Evolutionary conservation across 208 protist species (phyloP).

Genomic region (Zelonia costaricensis): DNA sequence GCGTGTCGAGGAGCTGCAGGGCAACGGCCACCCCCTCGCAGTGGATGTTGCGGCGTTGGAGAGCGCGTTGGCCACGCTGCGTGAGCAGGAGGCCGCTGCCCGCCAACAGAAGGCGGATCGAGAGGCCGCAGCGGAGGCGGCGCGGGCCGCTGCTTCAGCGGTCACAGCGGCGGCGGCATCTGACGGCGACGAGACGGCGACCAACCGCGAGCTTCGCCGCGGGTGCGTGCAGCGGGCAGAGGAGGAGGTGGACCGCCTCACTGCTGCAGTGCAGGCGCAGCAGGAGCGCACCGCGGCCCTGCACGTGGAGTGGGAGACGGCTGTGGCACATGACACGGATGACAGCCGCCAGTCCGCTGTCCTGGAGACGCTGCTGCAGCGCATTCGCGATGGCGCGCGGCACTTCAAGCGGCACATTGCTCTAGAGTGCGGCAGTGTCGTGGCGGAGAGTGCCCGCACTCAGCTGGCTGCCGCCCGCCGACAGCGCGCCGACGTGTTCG

Average conservation of each 20-base stretch:
- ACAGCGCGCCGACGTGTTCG: conserved; percentile 17
- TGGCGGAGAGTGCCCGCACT: conserved; percentile 6
- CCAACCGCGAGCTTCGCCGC: neutral
- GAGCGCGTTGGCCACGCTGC: neutral
- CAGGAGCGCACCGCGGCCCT: neutral
- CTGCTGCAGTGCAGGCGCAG: conserved; percentile 1
- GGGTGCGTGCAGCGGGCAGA: conserved; percentile 8
- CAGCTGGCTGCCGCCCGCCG: conserved; percentile 10
- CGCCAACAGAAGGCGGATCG: conserved; percentile 1
- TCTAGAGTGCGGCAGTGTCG: conserved; percentile 9
- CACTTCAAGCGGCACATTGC: conserved; percentile 22
- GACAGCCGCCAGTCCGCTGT: conserved; percentile 3
- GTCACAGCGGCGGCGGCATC: neutral
- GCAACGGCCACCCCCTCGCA: conserved; percentile 2
- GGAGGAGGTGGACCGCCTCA: neutral
- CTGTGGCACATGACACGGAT: neutral
- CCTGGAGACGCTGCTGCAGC: conserved; percentile 12
- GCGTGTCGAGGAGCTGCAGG: conserved; percentile 18
- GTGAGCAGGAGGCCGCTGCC: conserved; percentile 6
- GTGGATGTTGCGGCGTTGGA: conserved; percentile 11
- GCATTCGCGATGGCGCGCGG: conserved; percentile 18
- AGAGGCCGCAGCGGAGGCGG: neutral
- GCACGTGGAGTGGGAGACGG: conserved; percentile 15
- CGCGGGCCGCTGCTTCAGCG: neutral
- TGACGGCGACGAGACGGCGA: neutral